A percentile compares a stretch with the other conserved stretches of the same genome.
Conservation (phyloP, 306 rosid species). For the Cucurbita moschata region DNA sequence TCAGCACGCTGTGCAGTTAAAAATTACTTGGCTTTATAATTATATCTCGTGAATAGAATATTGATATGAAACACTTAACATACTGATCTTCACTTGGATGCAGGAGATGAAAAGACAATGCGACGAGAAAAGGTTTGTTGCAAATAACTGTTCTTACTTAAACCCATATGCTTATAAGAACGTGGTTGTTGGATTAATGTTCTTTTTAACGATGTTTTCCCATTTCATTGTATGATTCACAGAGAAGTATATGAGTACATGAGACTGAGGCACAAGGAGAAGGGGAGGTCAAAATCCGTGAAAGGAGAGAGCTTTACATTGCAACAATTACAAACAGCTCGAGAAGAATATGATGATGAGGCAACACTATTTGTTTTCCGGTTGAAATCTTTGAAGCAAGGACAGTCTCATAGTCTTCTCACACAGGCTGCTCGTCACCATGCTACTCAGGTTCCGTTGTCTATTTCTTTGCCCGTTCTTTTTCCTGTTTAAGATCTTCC, state of each 20-base stretch:
- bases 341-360: constrained; percentile 87
- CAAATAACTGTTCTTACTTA: not conserved
- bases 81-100: constrained; percentile 21
- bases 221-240: constrained; percentile 24
- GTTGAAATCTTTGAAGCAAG: constrained; percentile 92
- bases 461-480: not conserved
- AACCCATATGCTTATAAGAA: not conserved
- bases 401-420: constrained; percentile 88
- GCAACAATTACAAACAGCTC: constrained; percentile 72
- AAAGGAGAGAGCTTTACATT: constrained; percentile 55
- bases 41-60: not conserved
- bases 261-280: constrained; percentile 53
- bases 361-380: constrained; percentile 89
- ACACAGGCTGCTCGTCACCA: constrained; percentile 99
- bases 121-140: constrained; percentile 76
- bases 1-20: not conserved
- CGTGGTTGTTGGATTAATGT: not conserved
- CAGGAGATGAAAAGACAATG: constrained; percentile 99
- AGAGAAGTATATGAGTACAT: constrained; percentile 77
- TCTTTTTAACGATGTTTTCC: constrained; percentile 9
- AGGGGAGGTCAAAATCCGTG: constrained; percentile 63
- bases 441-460: constrained; percentile 77
- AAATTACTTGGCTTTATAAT: too few relatives aligned
- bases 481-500: not conserved
- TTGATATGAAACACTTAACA: not conserved